Evolutionary conservation across 192 early-diverging fungal species (phyloP), one percentile per base, ranked within the genome.

Genomic region (Backusella psychrophila): DNA sequence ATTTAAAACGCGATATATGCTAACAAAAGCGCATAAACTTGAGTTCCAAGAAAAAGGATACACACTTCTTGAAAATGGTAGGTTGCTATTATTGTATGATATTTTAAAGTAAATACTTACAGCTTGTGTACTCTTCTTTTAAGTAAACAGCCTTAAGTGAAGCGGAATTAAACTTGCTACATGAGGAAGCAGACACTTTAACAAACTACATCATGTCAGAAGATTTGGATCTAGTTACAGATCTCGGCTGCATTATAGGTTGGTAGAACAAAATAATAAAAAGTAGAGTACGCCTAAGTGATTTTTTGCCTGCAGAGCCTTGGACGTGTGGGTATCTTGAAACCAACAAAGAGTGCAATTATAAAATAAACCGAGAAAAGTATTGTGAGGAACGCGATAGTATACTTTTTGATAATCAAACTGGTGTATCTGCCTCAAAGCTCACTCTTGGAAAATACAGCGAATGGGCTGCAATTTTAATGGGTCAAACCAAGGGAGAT

Each of bases 161-260:
- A n/a, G 42, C 56, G 3, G 69, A 82, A 53, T 33, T 73, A 6
- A 26, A 53, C 17, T 6, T 26, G 11, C 46, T 82, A 19, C 74
- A 78, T 69, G 41, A 75, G 14, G 81, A 82, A 73, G 77, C 81
- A 9, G 75, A 82, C 33, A 66, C 53, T 12, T 68, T 83, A 17
- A 21, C 76, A 14, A 80, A 83, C 41, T 41, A 80, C 35, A 17
- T 80, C 15, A 77, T 77, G 41, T 63, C 75, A 39, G 74, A 78
- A 71, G 76, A 70, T 6, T 42, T 65, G 15, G 82, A 83, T 75
- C 69, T 83, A 29, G 44, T 78, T 15, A 67, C 17, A 9, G 82
- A 83, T 68, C 46, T 77, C 19, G 82, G 82, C 44, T 77, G 82
- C 23, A 75, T 83, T 52, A 68, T 83, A 65, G 82, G 82, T 44